Conservation (phyloP, 1,284 basidiomycete species). For the Anthracocystis walkeri region DNA sequence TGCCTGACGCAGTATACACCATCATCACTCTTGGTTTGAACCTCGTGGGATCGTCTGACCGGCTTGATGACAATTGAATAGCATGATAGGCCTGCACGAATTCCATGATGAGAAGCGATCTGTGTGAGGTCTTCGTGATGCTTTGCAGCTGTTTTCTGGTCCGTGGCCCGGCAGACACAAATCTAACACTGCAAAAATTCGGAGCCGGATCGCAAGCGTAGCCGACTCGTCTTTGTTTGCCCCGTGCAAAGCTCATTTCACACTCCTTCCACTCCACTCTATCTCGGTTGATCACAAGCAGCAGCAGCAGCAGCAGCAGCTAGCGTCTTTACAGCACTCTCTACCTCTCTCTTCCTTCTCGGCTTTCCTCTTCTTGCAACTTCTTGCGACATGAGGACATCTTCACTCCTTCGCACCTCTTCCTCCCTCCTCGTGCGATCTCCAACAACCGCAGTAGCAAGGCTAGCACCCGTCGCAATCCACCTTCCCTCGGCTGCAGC, state of each 20-base stretch:
- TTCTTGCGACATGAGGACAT: conserved; percentile 37
- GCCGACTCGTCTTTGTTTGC: background rate
- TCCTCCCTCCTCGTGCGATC: conserved; percentile 31
- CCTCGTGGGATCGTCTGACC: too few relatives aligned
- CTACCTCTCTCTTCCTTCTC: conserved; percentile 4
- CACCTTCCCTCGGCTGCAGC: conserved; percentile 1
- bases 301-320: background rate
- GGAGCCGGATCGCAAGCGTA: background rate
- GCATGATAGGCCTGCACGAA: too few relatives aligned
- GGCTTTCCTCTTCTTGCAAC: background rate
- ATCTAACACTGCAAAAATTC: background rate
- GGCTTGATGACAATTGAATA: too few relatives aligned
- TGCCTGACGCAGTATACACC: too few relatives aligned
- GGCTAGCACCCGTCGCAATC: conserved; percentile 4
- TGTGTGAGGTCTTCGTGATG: background rate
- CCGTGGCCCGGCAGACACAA: too few relatives aligned
- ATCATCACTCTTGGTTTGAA: too few relatives aligned
- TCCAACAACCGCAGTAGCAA: background rate
- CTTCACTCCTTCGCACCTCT: conserved; percentile 31
- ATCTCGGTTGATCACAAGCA: background rate
- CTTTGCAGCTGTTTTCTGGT: background rate
- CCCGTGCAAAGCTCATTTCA: background rate
- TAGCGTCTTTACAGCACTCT: background rate
- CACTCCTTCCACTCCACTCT: conserved; percentile 2
- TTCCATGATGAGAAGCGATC: too few relatives aligned